Conservation (phyloP, 2,329 filamentous ascomycete genomes). For the Fusarium burgessii region DNA sequence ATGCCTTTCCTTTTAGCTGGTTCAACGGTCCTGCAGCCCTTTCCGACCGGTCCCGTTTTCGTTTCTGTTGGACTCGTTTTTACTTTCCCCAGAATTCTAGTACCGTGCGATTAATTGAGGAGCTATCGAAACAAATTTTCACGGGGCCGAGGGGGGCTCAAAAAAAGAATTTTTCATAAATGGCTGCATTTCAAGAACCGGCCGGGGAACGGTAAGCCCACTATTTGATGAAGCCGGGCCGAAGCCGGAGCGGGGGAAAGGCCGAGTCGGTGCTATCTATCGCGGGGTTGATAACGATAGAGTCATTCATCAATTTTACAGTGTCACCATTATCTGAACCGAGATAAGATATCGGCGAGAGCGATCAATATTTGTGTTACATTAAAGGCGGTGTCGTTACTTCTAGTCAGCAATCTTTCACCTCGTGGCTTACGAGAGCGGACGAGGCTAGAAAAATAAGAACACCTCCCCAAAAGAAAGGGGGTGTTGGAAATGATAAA, state of each 20-base stretch:
- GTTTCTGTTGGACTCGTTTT: conserved; percentile 10
- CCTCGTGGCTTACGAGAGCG: conserved; percentile 30
- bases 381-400: conserved; percentile 27
- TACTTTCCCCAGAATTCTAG: conserved; percentile 27
- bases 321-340: background rate
- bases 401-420: conserved; percentile 12
- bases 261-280: background rate
- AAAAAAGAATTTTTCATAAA: background rate
- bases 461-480: background rate
- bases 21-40: conserved; percentile 20
- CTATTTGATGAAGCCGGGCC: conserved; percentile 29
- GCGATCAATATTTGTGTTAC: background rate
- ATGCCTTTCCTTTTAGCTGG: background rate
- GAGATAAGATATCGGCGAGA: conserved; percentile 30
- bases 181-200: conserved; percentile 2
- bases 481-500: conserved; percentile 6
- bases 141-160: background rate
- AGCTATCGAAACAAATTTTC: conserved; percentile 8
- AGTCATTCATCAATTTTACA: conserved; percentile 3
- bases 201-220: conserved; percentile 35
- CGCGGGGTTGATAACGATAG: conserved; percentile 27
- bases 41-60: background rate
- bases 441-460: conserved; percentile 19
- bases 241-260: conserved; percentile 36
- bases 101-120: conserved; percentile 37